phyloP scores from a whole-genome alignment of 495 filamentous ascomycete genomes.

The Margaritispora aquatica region DNA sequence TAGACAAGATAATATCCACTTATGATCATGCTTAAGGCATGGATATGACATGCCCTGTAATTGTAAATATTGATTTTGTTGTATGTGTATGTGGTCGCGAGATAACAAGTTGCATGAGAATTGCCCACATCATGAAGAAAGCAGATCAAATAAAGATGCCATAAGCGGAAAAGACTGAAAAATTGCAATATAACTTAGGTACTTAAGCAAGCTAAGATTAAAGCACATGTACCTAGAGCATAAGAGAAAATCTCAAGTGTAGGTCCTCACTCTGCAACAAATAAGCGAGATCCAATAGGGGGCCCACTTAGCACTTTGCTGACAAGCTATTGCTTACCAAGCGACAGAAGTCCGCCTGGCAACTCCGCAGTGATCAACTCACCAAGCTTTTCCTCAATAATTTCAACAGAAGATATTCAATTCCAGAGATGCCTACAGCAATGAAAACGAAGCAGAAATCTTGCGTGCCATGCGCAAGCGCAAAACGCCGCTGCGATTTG shows the following conservation, averaged over 20 bases:
- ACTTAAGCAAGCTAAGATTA: too few species aligned
- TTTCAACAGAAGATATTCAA: background rate
- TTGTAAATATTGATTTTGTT: too few species aligned
- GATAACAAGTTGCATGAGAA: too few species aligned
- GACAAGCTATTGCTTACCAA: background rate
- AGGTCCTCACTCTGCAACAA: background rate
- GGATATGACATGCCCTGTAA: too few species aligned
- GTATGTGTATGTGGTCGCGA: too few species aligned
- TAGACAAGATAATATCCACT: too few species aligned
- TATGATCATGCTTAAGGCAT: too few species aligned
- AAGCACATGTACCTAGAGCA: background rate
- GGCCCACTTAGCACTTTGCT: background rate
- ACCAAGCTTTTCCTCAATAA: background rate
- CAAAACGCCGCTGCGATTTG: constrained; percentile 6
- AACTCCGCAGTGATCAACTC: background rate
- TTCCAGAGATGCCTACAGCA: background rate
- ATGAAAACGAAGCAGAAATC: constrained; percentile 7
- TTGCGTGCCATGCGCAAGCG: constrained; percentile 2
- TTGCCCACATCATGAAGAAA: too few species aligned
- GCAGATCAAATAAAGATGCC: too few species aligned
- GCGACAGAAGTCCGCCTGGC: background rate
- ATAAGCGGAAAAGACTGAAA: too few species aligned
- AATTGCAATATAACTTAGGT: too few species aligned
- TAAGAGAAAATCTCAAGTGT: too few species aligned
- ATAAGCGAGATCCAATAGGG: background rate